Base-by-base conservation (phyloP, 371 early-diverging fungal species). In the Mucor lusitanicus region DNA sequence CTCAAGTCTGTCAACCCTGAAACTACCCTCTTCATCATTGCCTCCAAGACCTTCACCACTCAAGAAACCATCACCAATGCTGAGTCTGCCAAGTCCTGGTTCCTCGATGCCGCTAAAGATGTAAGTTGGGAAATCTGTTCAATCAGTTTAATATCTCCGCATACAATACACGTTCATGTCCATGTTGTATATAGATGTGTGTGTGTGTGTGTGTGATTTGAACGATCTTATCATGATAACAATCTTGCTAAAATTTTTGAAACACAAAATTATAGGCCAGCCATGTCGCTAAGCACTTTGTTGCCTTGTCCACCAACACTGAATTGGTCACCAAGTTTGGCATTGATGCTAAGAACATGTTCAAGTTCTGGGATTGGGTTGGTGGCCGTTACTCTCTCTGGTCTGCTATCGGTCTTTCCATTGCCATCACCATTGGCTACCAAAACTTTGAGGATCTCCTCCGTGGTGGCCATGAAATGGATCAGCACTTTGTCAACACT, bases 311-410 rank as follows among this genome's bases (percentile, higher is more conserved):
- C 12, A 97, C 99, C 74, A 99, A 99, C 90, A 90, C 88, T n/a
- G 83, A 90, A 65, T 93, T 88, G 39, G 97, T 95, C 28, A 87
- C 90, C 65, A 92, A 86, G 27, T 98, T 98, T 74, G 98, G 99
- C 64, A 99, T 99, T 68, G 90, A 88, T 74, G 77, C 89, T 39
- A 85, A 89, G 72, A 98, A 97, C 86, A 97, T 99, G 94, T 98
- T 99, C 90, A 92, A 93, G 79, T 99, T 99, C 91, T 99, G 99
- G 99, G 99, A 99, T 83, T 99, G 97, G 96, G 99, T 99, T 63
- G 99, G 99, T 74, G 99, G 99, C 48, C 93, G 99, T 65, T 99
- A 99, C 88, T 98, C 98, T 56, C 90, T 99, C 44, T 99, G 99
- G 99, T 97, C 98, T 40, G 97, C 99, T 53, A 98, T 98, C 68